A percentile compares a stretch with the other conserved stretches of the same genome.
Evolutionary conservation across 768 basidiomycete genomes (phyloP).

Genomic region (Tulasnella sp.): DNA sequence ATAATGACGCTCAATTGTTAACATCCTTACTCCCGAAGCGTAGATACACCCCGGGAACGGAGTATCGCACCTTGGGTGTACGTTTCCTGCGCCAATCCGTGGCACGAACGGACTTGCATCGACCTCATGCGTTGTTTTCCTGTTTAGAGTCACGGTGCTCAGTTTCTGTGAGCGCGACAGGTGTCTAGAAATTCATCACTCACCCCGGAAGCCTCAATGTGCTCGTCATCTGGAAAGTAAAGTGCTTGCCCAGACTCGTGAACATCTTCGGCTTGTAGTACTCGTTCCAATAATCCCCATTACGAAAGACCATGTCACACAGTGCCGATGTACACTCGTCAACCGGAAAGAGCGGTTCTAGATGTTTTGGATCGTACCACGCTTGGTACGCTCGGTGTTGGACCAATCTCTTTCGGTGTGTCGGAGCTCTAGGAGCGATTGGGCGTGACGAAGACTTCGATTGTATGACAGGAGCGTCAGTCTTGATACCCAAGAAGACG

Average conservation of each 20-base stretch:
- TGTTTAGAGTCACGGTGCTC: constrained; percentile 24
- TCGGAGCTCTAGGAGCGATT: background rate
- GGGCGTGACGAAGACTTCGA: background rate
- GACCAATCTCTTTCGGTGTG: constrained; percentile 27
- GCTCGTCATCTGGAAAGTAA: constrained; percentile 88
- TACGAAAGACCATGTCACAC: constrained; percentile 34
- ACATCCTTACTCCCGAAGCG: too few species aligned
- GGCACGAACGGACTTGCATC: constrained; percentile 69
- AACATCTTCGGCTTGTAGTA: constrained; percentile 80
- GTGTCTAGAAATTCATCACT: too few species aligned
- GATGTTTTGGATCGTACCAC: constrained; percentile 71
- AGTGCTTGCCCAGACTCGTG: constrained; percentile 78
- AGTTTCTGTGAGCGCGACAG: too few species aligned
- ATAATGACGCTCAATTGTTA: background rate
- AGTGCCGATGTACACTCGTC: constrained; percentile 57
- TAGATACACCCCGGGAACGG: too few species aligned
- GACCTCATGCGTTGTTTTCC: constrained; percentile 58
- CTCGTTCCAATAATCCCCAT: constrained; percentile 69
- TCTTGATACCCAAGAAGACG: constrained; percentile 72
- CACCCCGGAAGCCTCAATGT: constrained; percentile 76
- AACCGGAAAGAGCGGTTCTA: constrained; percentile 55
- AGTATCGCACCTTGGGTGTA: constrained; percentile 25
- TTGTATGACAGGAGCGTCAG: constrained; percentile 1
- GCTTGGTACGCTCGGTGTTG: constrained; percentile 65
- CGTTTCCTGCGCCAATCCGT: constrained; percentile 31